Evolutionary conservation across 2,329 filamentous ascomycete genomes (phyloP), one percentile per base, ranked within the genome.

Genomic region (Graphilbum ipis-grandicollis): DNA sequence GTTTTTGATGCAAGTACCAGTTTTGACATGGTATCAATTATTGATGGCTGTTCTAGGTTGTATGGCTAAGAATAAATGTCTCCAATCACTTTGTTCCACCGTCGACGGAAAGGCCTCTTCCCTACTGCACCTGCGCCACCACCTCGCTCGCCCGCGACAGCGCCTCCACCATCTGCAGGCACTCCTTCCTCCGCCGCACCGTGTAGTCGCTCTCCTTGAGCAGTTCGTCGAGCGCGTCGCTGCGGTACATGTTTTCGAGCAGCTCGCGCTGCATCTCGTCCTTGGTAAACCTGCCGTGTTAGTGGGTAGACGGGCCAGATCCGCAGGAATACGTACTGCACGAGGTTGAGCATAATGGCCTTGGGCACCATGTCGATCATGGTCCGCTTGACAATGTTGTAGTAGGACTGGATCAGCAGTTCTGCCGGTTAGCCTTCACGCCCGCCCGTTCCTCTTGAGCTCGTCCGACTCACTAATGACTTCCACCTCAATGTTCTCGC

Each of bases 291-390:
- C 84, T 93, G 47, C 8, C 12, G n/a, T n/a, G n/a, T n/a, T n/a
- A n/a, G n/a, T n/a, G n/a, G n/a, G n/a, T n/a, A n/a, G n/a, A n/a
- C n/a, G n/a, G n/a, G n/a, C n/a, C n/a, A n/a, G n/a, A n/a, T n/a
- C n/a, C n/a, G n/a, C n/a, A n/a, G n/a, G n/a, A n/a, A n/a, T 22
- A 76, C 84, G 56, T 75, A 93, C 80, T 88, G 78, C 36, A 98
- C 90, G 33, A 98, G 79, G 49, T 72, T 94, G 47, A 96, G 71
- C 90, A 98, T 98, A 54, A 98, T 92, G 30, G 90, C 90, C 64
- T 98, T 98, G 47, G 90, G 90, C 6, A 98, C 90, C 90, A 98
- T 98, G 53, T 98, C 90, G 47, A 96, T 94, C 85, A 98, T 92
- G 42, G 92, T 98, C 48, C 90, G 72, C 65, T 85, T 84, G 46